phyloP scores from a whole-genome alignment of 129 eudicot species.

The Gnaphalium uliginosum region DNA sequence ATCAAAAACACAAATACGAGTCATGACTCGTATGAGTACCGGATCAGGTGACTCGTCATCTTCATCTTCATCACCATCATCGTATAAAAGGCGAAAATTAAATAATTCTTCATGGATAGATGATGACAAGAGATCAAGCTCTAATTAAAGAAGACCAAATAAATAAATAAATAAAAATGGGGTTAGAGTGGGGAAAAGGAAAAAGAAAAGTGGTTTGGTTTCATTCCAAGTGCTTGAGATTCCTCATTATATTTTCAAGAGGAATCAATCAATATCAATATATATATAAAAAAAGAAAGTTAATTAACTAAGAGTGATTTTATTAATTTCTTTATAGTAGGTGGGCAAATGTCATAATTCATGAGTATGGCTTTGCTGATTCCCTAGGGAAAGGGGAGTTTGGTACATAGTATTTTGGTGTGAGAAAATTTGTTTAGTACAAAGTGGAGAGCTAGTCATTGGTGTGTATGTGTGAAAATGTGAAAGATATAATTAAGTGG shows the following conservation, averaged over 20 bases:
- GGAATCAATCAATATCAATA: slow-evolving; percentile 42
- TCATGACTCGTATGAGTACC: slow-evolving; percentile 47
- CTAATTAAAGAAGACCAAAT: slow-evolving; percentile 32
- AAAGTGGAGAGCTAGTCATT: slow-evolving; percentile 39
- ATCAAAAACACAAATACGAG: slow-evolving; percentile 54
- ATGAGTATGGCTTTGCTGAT: slow-evolving; percentile 66
- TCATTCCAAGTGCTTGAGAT: slow-evolving; percentile 41
- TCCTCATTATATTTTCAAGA: slow-evolving; percentile 53
- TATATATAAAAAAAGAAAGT: slow-evolving; percentile 32
- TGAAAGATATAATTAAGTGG: slow-evolving; percentile 27
- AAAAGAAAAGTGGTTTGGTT: slow-evolving; percentile 29
- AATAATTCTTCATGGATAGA: slow-evolving; percentile 62
- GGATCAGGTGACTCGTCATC: slow-evolving; percentile 57
- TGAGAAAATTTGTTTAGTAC: slow-evolving; percentile 34
- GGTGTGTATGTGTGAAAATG: slow-evolving; percentile 40
- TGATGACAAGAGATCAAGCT: slow-evolving; percentile 63
- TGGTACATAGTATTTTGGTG: slow-evolving; percentile 67
- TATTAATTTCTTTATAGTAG: slow-evolving; percentile 40
- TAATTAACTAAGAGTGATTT: slow-evolving; percentile 42
- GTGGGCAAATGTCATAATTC: slow-evolving; percentile 55
- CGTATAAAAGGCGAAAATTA: slow-evolving; percentile 74
- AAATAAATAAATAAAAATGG: slow-evolving; percentile 24
- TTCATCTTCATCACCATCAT: slow-evolving; percentile 52
- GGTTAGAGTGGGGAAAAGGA: slow-evolving; percentile 4
- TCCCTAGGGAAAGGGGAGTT: slow-evolving; percentile 77